A percentile compares a stretch with the other conserved stretches of the same genome.
Conservation (phyloP, 768 basidiomycete genomes). For the Hypsizygus marmoreus region DNA sequence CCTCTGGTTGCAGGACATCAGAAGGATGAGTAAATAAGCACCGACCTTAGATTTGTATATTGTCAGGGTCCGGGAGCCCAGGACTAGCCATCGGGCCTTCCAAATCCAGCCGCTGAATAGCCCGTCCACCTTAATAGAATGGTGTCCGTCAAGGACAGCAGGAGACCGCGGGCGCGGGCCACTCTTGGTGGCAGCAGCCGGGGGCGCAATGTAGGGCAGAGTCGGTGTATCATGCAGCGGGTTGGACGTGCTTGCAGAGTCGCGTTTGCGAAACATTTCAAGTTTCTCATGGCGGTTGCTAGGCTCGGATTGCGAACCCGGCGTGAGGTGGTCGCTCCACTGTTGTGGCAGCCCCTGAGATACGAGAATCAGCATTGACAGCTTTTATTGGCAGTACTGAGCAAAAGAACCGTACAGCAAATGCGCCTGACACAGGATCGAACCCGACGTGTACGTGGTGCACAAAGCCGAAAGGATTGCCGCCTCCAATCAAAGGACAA, state of each 20-base stretch:
- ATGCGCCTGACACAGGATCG: slow-evolving; percentile 29
- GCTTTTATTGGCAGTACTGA: neutral
- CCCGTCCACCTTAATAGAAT: slow-evolving; percentile 76
- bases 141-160: slow-evolving; percentile 57
- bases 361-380: slow-evolving; percentile 1
- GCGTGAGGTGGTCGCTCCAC: slow-evolving; percentile 15
- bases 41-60: slow-evolving; percentile 81
- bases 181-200: slow-evolving; percentile 8
- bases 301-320: neutral
- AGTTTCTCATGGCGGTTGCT: slow-evolving; percentile 6
- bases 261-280: slow-evolving; percentile 5
- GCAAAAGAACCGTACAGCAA: slow-evolving; percentile 26
- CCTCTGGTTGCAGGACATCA: neutral
- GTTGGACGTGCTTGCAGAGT: neutral
- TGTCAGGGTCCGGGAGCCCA: slow-evolving; percentile 63
- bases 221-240: slow-evolving; percentile 13
- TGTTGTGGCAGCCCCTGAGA: slow-evolving; percentile 17
- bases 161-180: slow-evolving; percentile 19
- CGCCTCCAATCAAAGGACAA: slow-evolving; percentile 36
- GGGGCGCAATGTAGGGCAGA: slow-evolving; percentile 14
- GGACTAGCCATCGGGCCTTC: slow-evolving; percentile 73
- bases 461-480: slow-evolving; percentile 38
- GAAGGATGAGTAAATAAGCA: slow-evolving; percentile 1
- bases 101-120: slow-evolving; percentile 72
- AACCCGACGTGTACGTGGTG: slow-evolving; percentile 43